Conservation (phyloP, 2,329 filamentous ascomycete genomes). For the Aspergillus vadensis region DNA sequence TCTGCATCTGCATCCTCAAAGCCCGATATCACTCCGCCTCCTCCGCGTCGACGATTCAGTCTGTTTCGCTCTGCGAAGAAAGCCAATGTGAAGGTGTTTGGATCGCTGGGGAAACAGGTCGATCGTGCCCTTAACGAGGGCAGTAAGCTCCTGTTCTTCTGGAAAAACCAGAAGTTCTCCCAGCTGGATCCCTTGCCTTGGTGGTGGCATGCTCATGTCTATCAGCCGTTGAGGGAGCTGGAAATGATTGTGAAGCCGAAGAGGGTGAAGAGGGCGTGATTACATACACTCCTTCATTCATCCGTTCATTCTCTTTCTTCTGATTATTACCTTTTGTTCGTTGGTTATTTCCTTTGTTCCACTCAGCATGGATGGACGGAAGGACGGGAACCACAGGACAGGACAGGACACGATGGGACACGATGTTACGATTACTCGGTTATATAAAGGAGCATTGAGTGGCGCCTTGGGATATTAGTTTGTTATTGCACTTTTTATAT, state of each 20-base stretch:
- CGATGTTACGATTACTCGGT: neutral
- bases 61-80: constrained; percentile 10
- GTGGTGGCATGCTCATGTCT: constrained; percentile 60
- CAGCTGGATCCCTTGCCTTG: constrained; percentile 59
- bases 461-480: constrained; percentile 33
- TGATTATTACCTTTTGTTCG: neutral
- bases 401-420: neutral
- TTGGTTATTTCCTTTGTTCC: neutral
- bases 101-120: constrained; percentile 9
- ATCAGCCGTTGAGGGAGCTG: constrained; percentile 50
- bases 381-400: neutral
- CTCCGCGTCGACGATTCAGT: constrained; percentile 3
- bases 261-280: neutral
- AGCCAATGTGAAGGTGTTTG: constrained; percentile 8
- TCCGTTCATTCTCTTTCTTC: neutral
- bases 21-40: constrained; percentile 2
- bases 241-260: constrained; percentile 9
- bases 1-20: neutral
- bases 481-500: neutral
- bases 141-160: constrained; percentile 47
- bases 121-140: constrained; percentile 25
- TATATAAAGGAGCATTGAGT: constrained; percentile 38
- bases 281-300: neutral
- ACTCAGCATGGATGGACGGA: neutral
- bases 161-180: constrained; percentile 59